A percentile compares a stretch with the other conserved stretches of the same genome.
Conservation (phyloP, 495 filamentous ascomycete species). For the Penicillium egyptiacum region DNA sequence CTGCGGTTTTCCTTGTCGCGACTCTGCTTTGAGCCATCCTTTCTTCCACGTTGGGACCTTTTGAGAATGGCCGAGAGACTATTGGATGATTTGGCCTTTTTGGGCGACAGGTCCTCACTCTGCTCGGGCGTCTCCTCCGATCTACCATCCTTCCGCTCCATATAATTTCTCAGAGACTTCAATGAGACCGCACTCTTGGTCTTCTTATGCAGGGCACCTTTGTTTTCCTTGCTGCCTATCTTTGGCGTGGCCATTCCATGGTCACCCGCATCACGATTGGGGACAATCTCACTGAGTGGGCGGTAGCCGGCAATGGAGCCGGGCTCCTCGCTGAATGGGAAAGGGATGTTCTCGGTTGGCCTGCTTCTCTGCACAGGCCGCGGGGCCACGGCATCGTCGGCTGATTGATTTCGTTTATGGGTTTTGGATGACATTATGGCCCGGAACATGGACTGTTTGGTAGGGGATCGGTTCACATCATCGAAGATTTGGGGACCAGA, state of each 20-base stretch:
- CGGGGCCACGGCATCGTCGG: slow-evolving; percentile 35
- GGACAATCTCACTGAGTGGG: slow-evolving; percentile 41
- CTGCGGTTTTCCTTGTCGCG: slow-evolving; percentile 75
- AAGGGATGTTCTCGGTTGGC: slow-evolving; percentile 19
- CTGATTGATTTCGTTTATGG: slow-evolving; percentile 44
- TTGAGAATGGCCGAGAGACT: slow-evolving; percentile 63
- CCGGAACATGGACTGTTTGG: slow-evolving; percentile 45
- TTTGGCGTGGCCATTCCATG: slow-evolving; percentile 22
- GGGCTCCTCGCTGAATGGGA: slow-evolving; percentile 31
- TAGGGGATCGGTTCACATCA: slow-evolving; percentile 39
- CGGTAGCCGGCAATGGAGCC: slow-evolving; percentile 28
- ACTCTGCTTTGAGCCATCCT: slow-evolving; percentile 49
- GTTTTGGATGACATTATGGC: slow-evolving; percentile 45
- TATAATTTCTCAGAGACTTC: slow-evolving; percentile 57
- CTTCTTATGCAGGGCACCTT: slow-evolving; percentile 56
- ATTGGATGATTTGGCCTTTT: slow-evolving; percentile 82
- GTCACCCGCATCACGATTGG: slow-evolving; percentile 40
- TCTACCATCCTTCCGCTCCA: slow-evolving; percentile 53
- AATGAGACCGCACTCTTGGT: slow-evolving; percentile 67
- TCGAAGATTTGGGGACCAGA: slow-evolving; percentile 48
- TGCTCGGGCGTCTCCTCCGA: slow-evolving; percentile 41
- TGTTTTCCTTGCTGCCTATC: slow-evolving; percentile 31
- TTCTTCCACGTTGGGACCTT: slow-evolving; percentile 45
- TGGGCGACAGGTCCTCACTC: slow-evolving; percentile 53
- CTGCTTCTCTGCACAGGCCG: slow-evolving; percentile 19